Evolutionary conservation across 1,284 basidiomycete species (phyloP), one percentile per base, ranked within the genome.

Genomic region (Austroboletus novae-zelandiae): DNA sequence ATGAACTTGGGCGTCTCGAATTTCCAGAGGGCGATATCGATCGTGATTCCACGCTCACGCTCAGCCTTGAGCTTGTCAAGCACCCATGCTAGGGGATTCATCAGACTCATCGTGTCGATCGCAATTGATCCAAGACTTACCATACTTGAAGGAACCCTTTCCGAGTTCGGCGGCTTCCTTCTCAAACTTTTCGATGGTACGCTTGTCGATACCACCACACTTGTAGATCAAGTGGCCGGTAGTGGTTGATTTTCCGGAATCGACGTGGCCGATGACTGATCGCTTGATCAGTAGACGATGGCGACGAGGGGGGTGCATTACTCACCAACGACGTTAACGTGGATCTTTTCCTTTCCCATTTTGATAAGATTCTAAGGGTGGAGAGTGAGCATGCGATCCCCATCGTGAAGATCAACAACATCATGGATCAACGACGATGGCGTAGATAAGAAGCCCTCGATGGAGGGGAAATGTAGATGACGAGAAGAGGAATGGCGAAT

Each of bases 131-230:
- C 45, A 43, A 40, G 40, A 72, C 84, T 62, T 60, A 91, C 89
- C 93, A 79, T 95, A 97, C 78, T 97, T 97, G 89, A 98, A 98
- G 71, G 95, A 98, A 74, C 94, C 94, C 84, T 99, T 99, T 73
- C 96, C 97, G 72, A 98, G 90, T 76, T 99, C 96, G 80, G 94
- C 93, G 69, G 96, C 97, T 81, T 99, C 96, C 89, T 99, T 99
- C 86, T 99, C 96, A 85, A 98, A 99, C 82, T 98, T 99, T 81
- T 99, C 95, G 69, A 99, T 98, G 75, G 95, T 98, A 89, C 97
- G 96, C 84, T 99, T 99, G 78, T 99, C 97, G 81, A 99, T 99
- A 93, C 97, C 97, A 88, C 96, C 96, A 77, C 96, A 99, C 89
- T 99, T 98, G 93, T 98, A 98, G 87, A 99, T 99, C 79, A 99